Evolutionary conservation across 2,329 filamentous ascomycete species (phyloP).

Genomic region (Aureobasidium uvarum): DNA sequence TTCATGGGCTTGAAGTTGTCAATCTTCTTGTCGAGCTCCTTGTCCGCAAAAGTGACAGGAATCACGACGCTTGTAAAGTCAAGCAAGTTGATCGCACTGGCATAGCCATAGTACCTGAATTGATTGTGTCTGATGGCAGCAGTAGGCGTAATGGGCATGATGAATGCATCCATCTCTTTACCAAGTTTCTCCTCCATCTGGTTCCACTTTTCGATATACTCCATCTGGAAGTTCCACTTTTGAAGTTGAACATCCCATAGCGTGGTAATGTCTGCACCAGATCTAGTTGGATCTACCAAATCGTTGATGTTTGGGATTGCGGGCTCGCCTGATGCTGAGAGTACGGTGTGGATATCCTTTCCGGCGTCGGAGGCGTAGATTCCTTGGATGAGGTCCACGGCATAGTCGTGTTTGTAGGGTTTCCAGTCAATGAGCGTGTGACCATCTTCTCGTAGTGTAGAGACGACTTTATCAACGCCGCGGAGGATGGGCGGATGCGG

Average conservation of each 20-base stretch:
- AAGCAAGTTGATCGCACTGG: slow-evolving; percentile 21
- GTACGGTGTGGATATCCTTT: slow-evolving; percentile 50
- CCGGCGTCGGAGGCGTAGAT: slow-evolving; percentile 63
- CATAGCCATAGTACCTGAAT: slow-evolving; percentile 37
- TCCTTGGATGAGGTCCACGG: slow-evolving; percentile 48
- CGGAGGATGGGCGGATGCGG: slow-evolving; percentile 41
- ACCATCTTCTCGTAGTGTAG: slow-evolving; percentile 23
- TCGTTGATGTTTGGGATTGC: slow-evolving; percentile 38
- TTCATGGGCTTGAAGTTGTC: slow-evolving; percentile 34
- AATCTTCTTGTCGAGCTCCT: slow-evolving; percentile 34
- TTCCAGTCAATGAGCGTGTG: slow-evolving; percentile 47
- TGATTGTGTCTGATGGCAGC: slow-evolving; percentile 37
- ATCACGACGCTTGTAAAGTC: slow-evolving; percentile 35
- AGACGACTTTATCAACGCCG: slow-evolving; percentile 34
- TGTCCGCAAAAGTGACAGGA: slow-evolving; percentile 39
- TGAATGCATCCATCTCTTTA: slow-evolving; percentile 41
- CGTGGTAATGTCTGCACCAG: slow-evolving; percentile 1
- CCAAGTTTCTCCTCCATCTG: slow-evolving; percentile 36
- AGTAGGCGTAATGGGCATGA: slow-evolving; percentile 41
- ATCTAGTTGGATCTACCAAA: slow-evolving; percentile 1
- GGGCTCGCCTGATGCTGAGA: slow-evolving; percentile 49
- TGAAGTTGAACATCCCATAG: slow-evolving; percentile 7
- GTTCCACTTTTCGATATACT: slow-evolving; percentile 39
- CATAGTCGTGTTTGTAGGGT: slow-evolving; percentile 51
- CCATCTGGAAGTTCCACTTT: slow-evolving; percentile 24